phyloP scores from a whole-genome alignment of 2,329 filamentous ascomycete species.

The Zymoseptoria pseudotritici region DNA sequence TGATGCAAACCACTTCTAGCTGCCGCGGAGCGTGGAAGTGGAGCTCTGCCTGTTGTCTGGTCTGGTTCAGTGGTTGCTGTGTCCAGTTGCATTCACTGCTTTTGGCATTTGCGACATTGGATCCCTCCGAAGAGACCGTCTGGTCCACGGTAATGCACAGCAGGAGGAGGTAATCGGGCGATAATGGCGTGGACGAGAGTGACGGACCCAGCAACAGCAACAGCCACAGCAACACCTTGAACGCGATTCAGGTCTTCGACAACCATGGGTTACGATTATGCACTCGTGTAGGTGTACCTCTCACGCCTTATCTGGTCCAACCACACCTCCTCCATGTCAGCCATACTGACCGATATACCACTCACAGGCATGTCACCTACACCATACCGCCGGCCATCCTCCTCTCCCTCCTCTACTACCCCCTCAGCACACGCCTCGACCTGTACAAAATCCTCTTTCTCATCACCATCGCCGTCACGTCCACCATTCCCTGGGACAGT shows the following conservation, averaged over 20 bases:
- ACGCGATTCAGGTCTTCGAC: neutral
- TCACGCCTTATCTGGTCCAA: neutral
- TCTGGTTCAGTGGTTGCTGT: neutral
- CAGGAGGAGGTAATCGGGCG: neutral
- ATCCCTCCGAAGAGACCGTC: neutral
- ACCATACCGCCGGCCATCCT: conserved; percentile 57
- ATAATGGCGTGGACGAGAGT: neutral
- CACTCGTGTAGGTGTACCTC: conserved; percentile 48
- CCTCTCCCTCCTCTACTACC: conserved; percentile 53
- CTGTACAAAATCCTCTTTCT: conserved; percentile 56
- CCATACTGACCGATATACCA: neutral
- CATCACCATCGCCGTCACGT: conserved; percentile 54
- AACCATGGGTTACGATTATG: conserved; percentile 54
- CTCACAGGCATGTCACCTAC: conserved; percentile 54
- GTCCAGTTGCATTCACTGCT: neutral
- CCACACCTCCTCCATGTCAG: neutral
- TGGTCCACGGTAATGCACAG: neutral
- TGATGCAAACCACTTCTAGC: no score
- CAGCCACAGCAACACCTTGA: neutral
- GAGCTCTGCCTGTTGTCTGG: neutral
- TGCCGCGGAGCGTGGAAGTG: neutral
- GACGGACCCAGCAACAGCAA: neutral
- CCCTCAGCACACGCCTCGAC: conserved; percentile 56
- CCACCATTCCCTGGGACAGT: conserved; percentile 70
- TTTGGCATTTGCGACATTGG: neutral